Percentiles rank a stretch among this genome's conserved stretches.
phyloP scores from a whole-genome alignment of 2,329 filamentous ascomycete species.

The Apiospora sp. region DNA sequence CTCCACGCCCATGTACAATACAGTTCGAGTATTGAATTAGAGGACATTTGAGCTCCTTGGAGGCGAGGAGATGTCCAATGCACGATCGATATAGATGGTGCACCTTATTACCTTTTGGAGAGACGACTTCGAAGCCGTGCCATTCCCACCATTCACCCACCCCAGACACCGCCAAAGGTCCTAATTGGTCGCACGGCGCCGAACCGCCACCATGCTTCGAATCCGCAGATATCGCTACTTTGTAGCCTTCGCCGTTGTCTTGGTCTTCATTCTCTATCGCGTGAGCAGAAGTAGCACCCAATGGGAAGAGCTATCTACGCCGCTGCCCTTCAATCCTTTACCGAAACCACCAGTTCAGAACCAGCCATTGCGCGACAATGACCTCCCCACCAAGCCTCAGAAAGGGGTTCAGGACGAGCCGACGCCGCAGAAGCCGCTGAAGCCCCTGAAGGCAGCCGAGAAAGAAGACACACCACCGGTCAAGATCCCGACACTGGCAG shows the following conservation, averaged over 20 bases:
- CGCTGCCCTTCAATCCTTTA: slow-evolving; percentile 28
- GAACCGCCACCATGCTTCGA: slow-evolving; percentile 49
- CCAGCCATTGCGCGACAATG: neutral
- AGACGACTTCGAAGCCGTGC: neutral
- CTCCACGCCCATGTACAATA: neutral
- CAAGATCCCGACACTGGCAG: slow-evolving; percentile 37
- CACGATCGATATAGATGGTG: neutral
- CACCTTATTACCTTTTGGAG: neutral
- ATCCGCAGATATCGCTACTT: slow-evolving; percentile 56
- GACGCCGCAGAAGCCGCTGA: slow-evolving; percentile 24
- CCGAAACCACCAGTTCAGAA: slow-evolving; percentile 22
- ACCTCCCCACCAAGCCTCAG: neutral
- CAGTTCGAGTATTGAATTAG: neutral
- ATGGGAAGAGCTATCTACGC: slow-evolving; percentile 49
- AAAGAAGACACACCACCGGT: slow-evolving; percentile 31
- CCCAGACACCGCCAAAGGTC: neutral
- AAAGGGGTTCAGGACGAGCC: slow-evolving; percentile 24
- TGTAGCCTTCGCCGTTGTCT: slow-evolving; percentile 51
- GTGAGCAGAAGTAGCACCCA: slow-evolving; percentile 46
- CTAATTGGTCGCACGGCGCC: neutral
- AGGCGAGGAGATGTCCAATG: slow-evolving; percentile 1
- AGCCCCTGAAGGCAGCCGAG: slow-evolving; percentile 19
- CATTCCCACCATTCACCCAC: neutral
- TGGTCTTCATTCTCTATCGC: slow-evolving; percentile 56
- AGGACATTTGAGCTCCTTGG: neutral